Percentiles rank a stretch among this genome's conserved stretches.
phyloP scores from a whole-genome alignment of 108 stramenopile species.

The Cyclostephanos tholiformis region DNA sequence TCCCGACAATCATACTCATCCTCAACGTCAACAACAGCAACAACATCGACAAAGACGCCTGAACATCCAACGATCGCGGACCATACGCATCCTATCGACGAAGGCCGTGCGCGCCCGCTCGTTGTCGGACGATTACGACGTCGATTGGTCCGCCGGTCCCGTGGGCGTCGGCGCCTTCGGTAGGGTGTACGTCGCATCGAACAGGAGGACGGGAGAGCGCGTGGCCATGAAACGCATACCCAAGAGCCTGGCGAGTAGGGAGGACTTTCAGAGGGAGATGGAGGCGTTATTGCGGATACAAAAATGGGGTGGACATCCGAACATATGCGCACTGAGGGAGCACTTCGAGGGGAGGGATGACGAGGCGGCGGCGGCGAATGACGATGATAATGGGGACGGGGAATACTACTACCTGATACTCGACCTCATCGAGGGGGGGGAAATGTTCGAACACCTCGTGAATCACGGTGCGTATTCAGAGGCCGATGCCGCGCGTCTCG shows the following conservation, averaged over 20 bases:
- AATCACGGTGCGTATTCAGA: slow-evolving; percentile 84
- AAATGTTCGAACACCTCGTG: slow-evolving; percentile 88
- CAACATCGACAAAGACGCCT: slow-evolving; percentile 30
- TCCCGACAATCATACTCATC: background rate
- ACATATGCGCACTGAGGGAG: slow-evolving; percentile 72
- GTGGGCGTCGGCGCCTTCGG: slow-evolving; percentile 73
- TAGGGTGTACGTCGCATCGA: slow-evolving; percentile 64
- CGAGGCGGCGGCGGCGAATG: background rate
- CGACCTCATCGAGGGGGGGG: slow-evolving; percentile 82
- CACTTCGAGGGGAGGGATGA: slow-evolving; percentile 64
- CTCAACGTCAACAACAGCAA: background rate
- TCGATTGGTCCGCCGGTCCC: slow-evolving; percentile 45
- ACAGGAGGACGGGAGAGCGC: slow-evolving; percentile 51
- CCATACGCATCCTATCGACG: slow-evolving; percentile 49
- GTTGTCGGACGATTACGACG: slow-evolving; percentile 40
- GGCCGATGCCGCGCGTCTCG: slow-evolving; percentile 73
- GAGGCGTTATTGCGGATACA: slow-evolving; percentile 80
- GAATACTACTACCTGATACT: slow-evolving; percentile 72
- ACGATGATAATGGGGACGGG: slow-evolving; percentile 11
- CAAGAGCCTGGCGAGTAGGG: slow-evolving; percentile 71
- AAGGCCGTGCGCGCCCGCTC: slow-evolving; percentile 28
- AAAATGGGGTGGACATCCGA: slow-evolving; percentile 81
- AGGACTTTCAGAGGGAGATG: slow-evolving; percentile 79
- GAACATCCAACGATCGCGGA: slow-evolving; percentile 44
- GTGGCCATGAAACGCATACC: slow-evolving; percentile 84